Evolutionary conservation across 352 stramenopile genomes (phyloP).

Genomic region (Phytophthora nicotianae): DNA sequence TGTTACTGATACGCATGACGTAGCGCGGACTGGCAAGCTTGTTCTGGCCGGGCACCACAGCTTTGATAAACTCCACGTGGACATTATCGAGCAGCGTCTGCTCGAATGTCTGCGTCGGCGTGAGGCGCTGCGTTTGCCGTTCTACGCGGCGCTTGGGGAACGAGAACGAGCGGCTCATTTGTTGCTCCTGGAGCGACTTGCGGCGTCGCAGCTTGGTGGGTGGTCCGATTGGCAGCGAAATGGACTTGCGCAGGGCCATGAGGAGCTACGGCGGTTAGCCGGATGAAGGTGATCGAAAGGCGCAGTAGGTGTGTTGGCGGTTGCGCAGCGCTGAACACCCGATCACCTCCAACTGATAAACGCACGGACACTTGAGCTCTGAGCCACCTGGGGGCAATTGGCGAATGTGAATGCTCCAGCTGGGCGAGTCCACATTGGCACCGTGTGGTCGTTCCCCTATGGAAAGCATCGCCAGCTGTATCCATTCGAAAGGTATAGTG

Average conservation of each 20-base stretch:
- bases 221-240: constrained; percentile 42
- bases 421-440: constrained; percentile 29
- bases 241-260: constrained; percentile 43
- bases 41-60: constrained; percentile 65
- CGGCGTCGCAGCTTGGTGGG: constrained; percentile 40
- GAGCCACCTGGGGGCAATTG: constrained; percentile 21
- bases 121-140: constrained; percentile 47
- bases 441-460: constrained; percentile 24
- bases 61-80: constrained; percentile 84
- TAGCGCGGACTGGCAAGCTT: constrained; percentile 75
- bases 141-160: constrained; percentile 62
- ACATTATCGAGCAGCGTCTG: constrained; percentile 76
- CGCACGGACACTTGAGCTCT: constrained; percentile 2
- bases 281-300: constrained; percentile 22
- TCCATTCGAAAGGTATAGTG: constrained; percentile 22
- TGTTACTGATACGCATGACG: constrained; percentile 80
- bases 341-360: neutral
- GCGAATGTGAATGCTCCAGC: constrained; percentile 24
- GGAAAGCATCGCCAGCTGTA: constrained; percentile 30
- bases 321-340: constrained; percentile 24
- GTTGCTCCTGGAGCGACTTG: constrained; percentile 46
- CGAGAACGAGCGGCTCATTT: constrained; percentile 43
- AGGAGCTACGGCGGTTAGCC: constrained; percentile 3
- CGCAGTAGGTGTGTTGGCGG: neutral
- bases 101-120: constrained; percentile 51